Evolutionary conservation across 768 basidiomycete genomes (phyloP).

Genomic region (Suillus weaverae): DNA sequence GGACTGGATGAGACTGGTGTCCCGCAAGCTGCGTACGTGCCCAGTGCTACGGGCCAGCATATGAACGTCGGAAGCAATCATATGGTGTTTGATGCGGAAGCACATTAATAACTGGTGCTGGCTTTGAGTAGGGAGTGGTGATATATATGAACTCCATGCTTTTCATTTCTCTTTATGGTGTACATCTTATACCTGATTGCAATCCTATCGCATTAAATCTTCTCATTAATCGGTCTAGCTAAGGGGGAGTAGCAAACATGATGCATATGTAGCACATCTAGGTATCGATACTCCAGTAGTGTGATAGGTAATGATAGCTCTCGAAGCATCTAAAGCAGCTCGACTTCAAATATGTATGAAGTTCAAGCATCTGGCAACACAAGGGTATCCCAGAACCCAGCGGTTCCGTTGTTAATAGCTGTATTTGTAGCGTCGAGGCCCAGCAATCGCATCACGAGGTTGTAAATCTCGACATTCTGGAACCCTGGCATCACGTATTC

Average conservation of each 20-base stretch:
- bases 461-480: conserved; percentile 83
- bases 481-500: conserved; percentile 81
- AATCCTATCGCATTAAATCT: neutral
- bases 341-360: neutral
- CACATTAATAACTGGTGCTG: conserved; percentile 17
- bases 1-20: conserved; percentile 85
- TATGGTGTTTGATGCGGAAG: conserved; percentile 80
- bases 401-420: conserved; percentile 73
- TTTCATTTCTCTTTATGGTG: neutral
- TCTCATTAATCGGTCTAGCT: neutral
- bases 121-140: neutral
- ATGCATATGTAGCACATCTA: neutral
- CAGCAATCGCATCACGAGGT: conserved; percentile 74
- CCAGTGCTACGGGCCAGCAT: conserved; percentile 61
- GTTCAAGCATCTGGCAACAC: conserved; percentile 29
- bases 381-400: conserved; percentile 82
- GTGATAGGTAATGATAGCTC: neutral
- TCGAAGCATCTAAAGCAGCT: neutral
- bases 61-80: conserved; percentile 44
- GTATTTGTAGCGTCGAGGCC: conserved; percentile 52
- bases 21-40: conserved; percentile 80
- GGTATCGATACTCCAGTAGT: neutral
- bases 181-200: conserved; percentile 3
- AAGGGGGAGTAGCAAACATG: neutral
- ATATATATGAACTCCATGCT: neutral